Percentiles rank a stretch among this genome's conserved stretches.
Evolutionary conservation across 192 early-diverging fungal genomes (phyloP).

Genomic region (Coemansia asiatica): DNA sequence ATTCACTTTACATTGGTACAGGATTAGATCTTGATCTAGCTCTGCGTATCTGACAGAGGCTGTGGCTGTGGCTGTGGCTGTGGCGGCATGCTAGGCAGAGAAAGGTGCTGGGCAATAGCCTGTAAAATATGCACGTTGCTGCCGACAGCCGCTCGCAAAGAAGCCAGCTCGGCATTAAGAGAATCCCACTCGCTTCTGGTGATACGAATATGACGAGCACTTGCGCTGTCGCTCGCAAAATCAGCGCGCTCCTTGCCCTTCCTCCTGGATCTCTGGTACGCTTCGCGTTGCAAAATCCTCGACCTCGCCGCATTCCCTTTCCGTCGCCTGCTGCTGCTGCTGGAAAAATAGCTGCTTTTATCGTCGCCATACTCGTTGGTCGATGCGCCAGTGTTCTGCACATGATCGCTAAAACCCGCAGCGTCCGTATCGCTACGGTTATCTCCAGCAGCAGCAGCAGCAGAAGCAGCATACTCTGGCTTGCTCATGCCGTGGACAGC

Average conservation of each 20-base stretch:
- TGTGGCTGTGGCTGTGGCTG: background rate
- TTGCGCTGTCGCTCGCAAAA: background rate
- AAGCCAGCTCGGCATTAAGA: conserved; percentile 34
- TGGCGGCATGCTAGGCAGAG: conserved; percentile 7
- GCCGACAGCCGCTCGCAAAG: conserved; percentile 23
- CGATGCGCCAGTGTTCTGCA: background rate
- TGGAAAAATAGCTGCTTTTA: background rate
- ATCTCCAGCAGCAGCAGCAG: no score
- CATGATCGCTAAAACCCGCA: background rate
- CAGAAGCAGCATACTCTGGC: no score
- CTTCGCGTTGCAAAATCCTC: background rate
- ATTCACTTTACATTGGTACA: background rate
- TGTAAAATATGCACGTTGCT: conserved; percentile 28
- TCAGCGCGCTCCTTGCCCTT: conserved; percentile 3
- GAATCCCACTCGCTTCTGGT: conserved; percentile 39
- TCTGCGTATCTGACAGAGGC: no score
- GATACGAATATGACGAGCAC: conserved; percentile 2
- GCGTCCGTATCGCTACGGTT: background rate
- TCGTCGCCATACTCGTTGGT: background rate
- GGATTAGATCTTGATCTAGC: no score
- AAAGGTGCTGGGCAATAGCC: conserved; percentile 39
- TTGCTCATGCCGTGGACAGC: no score
- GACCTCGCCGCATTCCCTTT: background rate
- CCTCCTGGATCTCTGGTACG: background rate
- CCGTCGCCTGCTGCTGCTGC: no score